These are phyloP conservation scores for Termitomyces sp. DNA, from an alignment of 768 basidiomycete species.

Conservation along the genomic window DNA sequence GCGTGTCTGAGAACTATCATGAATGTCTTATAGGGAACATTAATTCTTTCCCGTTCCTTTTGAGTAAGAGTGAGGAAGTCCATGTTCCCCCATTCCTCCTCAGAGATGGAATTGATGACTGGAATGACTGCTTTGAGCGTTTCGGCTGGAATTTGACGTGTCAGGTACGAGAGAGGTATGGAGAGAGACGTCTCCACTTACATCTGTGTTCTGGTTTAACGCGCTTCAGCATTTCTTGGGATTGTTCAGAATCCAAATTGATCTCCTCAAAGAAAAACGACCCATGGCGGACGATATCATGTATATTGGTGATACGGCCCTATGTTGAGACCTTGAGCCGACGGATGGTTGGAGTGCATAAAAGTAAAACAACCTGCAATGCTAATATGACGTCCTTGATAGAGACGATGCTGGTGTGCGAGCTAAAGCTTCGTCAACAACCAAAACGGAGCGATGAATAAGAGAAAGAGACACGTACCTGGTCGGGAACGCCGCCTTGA, in stretches of 20 bases:
- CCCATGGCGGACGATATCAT: constrained; percentile 64
- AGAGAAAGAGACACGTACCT: constrained; percentile 40
- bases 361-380: constrained; percentile 44
- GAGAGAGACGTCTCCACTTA: constrained; percentile 19
- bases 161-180: constrained; percentile 6
- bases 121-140: constrained; percentile 29
- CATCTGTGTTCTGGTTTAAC: constrained; percentile 42
- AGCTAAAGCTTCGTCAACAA: constrained; percentile 26
- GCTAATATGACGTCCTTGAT: constrained; percentile 61
- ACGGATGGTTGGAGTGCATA: neutral
- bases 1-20: constrained; percentile 77
- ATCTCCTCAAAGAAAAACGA: constrained; percentile 82
- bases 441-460: neutral
- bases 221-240: constrained; percentile 47
- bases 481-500: constrained; percentile 56
- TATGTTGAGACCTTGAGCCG: constrained; percentile 22
- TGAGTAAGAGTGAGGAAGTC: constrained; percentile 39
- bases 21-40: constrained; percentile 46
- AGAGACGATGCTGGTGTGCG: constrained; percentile 50
- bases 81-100: constrained; percentile 35
- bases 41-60: constrained; percentile 34
- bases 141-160: constrained; percentile 20
- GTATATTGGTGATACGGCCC: constrained; percentile 68
- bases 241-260: constrained; percentile 51
- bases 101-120: constrained; percentile 26